Percentiles rank a stretch among this genome's conserved stretches.
Evolutionary conservation across 1,139 yeast genomes (phyloP).

Genomic region (Scheffersomyces titani): DNA sequence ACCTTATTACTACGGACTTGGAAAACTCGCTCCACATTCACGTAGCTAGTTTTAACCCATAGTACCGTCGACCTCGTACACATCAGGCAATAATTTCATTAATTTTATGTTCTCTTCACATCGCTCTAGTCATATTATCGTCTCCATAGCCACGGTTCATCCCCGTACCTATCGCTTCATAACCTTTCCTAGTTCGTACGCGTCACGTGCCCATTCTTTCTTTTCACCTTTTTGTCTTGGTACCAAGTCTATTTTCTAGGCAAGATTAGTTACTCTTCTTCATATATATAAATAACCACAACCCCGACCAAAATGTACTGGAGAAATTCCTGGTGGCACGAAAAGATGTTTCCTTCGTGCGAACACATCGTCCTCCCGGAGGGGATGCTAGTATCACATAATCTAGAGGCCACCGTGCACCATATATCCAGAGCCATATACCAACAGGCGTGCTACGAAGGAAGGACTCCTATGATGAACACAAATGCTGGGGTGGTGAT

Average conservation of each 20-base stretch:
- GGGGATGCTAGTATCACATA: slow-evolving; percentile 38
- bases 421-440: slow-evolving; percentile 28
- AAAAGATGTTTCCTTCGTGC: slow-evolving; percentile 34
- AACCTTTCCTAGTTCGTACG: background rate
- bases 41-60: no score
- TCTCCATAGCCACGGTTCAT: background rate
- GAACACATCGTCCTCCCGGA: slow-evolving; percentile 26
- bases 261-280: background rate
- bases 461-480: slow-evolving; percentile 43
- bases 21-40: no score
- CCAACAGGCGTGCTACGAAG: slow-evolving; percentile 38
- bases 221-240: background rate
- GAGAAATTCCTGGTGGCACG: slow-evolving; percentile 31
- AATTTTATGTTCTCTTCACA: no score
- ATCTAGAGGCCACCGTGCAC: slow-evolving; percentile 18
- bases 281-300: background rate
- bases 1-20: no score
- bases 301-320: slow-evolving; percentile 33
- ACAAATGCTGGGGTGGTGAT: slow-evolving; percentile 39
- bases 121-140: background rate
- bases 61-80: background rate
- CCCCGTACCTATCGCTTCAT: background rate
- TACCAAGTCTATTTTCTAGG: background rate
- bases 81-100: background rate
- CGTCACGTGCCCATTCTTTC: background rate